A percentile compares a stretch with the other conserved stretches of the same genome.
Conservation (phyloP, 148 eudicot species). For the Rhododendron simsii region DNA sequence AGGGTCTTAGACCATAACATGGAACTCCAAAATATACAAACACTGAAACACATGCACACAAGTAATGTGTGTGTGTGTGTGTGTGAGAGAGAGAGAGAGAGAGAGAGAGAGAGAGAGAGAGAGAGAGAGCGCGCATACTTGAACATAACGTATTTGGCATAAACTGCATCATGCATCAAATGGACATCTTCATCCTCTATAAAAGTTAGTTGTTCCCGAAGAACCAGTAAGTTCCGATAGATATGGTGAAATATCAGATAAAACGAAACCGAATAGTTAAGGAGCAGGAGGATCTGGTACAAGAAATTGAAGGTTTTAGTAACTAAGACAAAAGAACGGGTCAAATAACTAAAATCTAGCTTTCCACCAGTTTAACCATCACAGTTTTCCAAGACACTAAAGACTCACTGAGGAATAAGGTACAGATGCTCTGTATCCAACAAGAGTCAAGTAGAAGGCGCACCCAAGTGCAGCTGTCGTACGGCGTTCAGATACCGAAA, state of each 20-base stretch:
- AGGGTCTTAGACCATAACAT: background rate
- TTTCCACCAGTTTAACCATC: background rate
- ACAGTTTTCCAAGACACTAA: background rate
- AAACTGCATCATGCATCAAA: conserved; percentile 71
- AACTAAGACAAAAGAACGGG: background rate
- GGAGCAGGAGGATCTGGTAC: conserved; percentile 65
- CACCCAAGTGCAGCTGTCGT: conserved; percentile 69
- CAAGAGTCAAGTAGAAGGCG: conserved; percentile 80
- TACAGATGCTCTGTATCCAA: conserved; percentile 88
- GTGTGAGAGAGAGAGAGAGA: too few species aligned
- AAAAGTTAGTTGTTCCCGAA: conserved; percentile 68
- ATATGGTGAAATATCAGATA: conserved; percentile 78
- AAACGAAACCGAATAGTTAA: conserved; percentile 67
- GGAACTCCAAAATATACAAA: background rate
- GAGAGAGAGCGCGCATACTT: conserved; percentile 46
- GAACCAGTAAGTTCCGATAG: conserved; percentile 62
- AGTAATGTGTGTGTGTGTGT: too few species aligned
- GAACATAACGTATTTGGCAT: conserved; percentile 77
- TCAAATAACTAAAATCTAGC: background rate
- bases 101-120: background rate
- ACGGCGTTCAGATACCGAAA: conserved; percentile 69
- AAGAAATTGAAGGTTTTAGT: conserved; percentile 16
- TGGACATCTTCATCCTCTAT: conserved; percentile 72
- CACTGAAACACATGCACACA: background rate
- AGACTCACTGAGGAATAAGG: conserved; percentile 86